Evolutionary conservation across 2,329 filamentous ascomycete genomes (phyloP).

Genomic region (Dactylellina haptotyla): DNA sequence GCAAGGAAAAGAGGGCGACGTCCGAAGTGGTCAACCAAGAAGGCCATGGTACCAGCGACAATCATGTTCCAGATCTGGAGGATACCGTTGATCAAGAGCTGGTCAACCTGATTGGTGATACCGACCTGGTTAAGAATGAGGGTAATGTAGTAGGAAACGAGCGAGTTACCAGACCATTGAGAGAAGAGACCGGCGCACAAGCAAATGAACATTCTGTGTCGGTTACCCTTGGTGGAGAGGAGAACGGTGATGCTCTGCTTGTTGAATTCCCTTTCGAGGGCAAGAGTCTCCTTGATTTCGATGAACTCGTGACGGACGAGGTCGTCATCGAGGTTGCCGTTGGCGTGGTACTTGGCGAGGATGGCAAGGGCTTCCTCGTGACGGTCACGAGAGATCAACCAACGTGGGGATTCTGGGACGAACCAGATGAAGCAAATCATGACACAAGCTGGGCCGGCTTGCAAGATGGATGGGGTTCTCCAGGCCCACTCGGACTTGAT

Average conservation of each 20-base stretch:
- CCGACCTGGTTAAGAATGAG: slow-evolving; percentile 59
- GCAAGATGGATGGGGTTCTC: slow-evolving; percentile 66
- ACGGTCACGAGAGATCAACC: slow-evolving; percentile 61
- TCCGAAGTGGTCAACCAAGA: slow-evolving; percentile 58
- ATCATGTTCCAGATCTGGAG: slow-evolving; percentile 59
- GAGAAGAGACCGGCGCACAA: slow-evolving; percentile 68
- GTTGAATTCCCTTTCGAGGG: slow-evolving; percentile 64
- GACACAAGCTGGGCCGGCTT: slow-evolving; percentile 65
- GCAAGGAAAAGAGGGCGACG: slow-evolving; percentile 62
- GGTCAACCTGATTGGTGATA: slow-evolving; percentile 52
- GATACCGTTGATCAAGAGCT: slow-evolving; percentile 64
- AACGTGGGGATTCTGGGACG: slow-evolving; percentile 62
- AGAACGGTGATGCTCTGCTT: slow-evolving; percentile 64
- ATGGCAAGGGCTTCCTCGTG: slow-evolving; percentile 60
- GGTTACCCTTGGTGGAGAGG: slow-evolving; percentile 67
- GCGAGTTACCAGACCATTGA: slow-evolving; percentile 69
- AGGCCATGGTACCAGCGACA: slow-evolving; percentile 57
- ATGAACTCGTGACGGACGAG: slow-evolving; percentile 62
- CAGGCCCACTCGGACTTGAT: slow-evolving; percentile 64
- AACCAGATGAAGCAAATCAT: slow-evolving; percentile 62
- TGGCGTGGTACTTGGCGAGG: slow-evolving; percentile 61
- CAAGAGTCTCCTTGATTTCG: slow-evolving; percentile 64
- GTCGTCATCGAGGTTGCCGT: slow-evolving; percentile 61
- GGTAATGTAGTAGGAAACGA: slow-evolving; percentile 63
- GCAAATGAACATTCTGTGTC: slow-evolving; percentile 68